These are phyloP conservation scores for Claviceps digitariae DNA, from an alignment of 2,329 filamentous ascomycete species.

Conservation along the genomic window DNA sequence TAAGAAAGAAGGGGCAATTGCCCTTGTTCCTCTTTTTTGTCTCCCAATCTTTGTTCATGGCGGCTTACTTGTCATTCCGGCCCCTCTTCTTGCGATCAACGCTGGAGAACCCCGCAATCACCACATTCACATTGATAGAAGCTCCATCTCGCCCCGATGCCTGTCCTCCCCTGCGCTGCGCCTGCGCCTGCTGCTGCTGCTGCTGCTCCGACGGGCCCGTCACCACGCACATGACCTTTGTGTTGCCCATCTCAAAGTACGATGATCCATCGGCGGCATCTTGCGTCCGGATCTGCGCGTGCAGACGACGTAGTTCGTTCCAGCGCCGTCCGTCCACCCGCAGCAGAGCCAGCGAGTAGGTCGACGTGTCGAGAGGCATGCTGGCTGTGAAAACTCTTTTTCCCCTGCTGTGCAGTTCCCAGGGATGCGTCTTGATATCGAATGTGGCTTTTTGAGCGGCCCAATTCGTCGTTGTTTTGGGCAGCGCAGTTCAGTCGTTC, in stretches of 20 bases:
- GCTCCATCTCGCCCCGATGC: constrained; percentile 30
- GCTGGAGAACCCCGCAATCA: constrained; percentile 75
- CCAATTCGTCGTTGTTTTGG: too few species aligned
- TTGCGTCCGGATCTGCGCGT: constrained; percentile 84
- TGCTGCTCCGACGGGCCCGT: constrained; percentile 64
- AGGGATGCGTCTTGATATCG: too few species aligned
- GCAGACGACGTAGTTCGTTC: constrained; percentile 87
- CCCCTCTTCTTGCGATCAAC: constrained; percentile 69
- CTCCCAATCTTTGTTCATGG: too few species aligned
- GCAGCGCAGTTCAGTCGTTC: too few species aligned
- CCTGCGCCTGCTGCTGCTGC: constrained; percentile 48
- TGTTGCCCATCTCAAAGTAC: constrained; percentile 95
- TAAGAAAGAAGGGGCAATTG: too few species aligned
- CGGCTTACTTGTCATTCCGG: constrained; percentile 65
- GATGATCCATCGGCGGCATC: constrained; percentile 84
- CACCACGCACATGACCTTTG: constrained; percentile 88
- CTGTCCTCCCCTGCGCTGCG: constrained; percentile 25
- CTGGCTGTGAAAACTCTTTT: too few species aligned
- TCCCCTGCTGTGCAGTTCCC: too few species aligned
- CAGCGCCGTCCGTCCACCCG: constrained; percentile 78
- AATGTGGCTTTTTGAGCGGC: too few species aligned
- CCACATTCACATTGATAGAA: constrained; percentile 67
- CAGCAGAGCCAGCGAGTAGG: constrained; percentile 74
- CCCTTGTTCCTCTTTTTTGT: not conserved
- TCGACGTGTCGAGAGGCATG: constrained; percentile 93